Base-by-base conservation (phyloP, 108 stramenopile species). In the Nannochloropsis gaditana region DNA sequence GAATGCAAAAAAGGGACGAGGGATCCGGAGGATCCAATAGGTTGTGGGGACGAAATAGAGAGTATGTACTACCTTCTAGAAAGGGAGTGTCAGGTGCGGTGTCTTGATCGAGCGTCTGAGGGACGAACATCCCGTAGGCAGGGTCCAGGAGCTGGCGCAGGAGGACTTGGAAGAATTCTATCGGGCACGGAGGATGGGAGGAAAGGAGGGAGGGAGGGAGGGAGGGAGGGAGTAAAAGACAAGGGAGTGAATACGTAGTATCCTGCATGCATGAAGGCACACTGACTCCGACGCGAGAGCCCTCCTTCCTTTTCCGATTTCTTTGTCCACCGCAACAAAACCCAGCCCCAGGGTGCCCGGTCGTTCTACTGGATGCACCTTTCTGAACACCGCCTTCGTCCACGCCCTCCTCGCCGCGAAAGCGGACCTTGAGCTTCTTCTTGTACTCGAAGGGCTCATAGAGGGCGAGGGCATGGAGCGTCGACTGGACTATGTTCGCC, bases 351-450 rank as follows among this genome's bases (percentile, higher is more conserved):
- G 31, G 31, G 31, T 31, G 31, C 31, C 31, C 31, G 31, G 31
- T 31, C 31, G 31, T 31, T 31, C 31, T 1, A 31, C 31, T 31
- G 31, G 31, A 31, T 31, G 31, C 15, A 50, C 47, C 88, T 86
- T 89, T 89, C 84, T 80, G 88, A 9, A 89, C 86, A 2, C 88
- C 88, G 11, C 88, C 88, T 44, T 87, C 86, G 85, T 89, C 88
- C 45, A 87, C 43, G 11, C 86, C 88, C 21, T 87, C 86, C 84
- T 89, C 88, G 11, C 84, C 86, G 19, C 43, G 44, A 84, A 89
- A 89, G 17, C 43, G 44, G 79, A 89, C 88, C 86, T 85, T 87
- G 31, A 89, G 87, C 44, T 43, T 86, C 84, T 89, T 89, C 86
- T 87, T 87, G 79, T 87, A 82, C 84, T 85, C 84, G 42, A 84